Conservation (phyloP, 2,329 filamentous ascomycete species). For the Claviceps pazoutovae region DNA sequence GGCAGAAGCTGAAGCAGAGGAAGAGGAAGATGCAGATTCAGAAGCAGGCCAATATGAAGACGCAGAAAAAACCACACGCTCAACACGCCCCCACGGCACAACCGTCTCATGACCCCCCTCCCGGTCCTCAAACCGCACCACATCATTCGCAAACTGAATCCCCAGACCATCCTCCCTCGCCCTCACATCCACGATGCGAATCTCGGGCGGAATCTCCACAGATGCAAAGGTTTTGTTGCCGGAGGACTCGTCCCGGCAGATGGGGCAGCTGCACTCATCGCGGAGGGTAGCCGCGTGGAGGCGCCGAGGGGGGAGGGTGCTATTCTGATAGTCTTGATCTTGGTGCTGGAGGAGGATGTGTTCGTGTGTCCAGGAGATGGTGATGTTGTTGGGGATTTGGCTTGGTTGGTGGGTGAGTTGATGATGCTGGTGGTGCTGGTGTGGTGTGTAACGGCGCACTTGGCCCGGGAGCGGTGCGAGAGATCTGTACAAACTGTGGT, state of each 20-base stretch:
- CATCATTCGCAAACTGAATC: slow-evolving; percentile 45
- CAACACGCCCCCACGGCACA: slow-evolving; percentile 23
- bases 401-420: slow-evolving; percentile 4
- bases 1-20: no score
- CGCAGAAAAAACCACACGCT: slow-evolving; percentile 9
- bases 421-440: not conserved
- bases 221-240: slow-evolving; percentile 42
- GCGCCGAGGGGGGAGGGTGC: not conserved
- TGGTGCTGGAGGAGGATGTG: slow-evolving; percentile 12
- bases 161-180: slow-evolving; percentile 28
- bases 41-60: not conserved
- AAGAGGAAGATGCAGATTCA: not conserved
- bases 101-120: slow-evolving; percentile 16
- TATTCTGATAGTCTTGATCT: not conserved
- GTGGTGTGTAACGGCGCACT: not conserved
- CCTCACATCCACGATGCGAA: slow-evolving; percentile 18
- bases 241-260: slow-evolving; percentile 42
- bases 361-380: slow-evolving; percentile 14
- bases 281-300: slow-evolving; percentile 26
- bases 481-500: not conserved
- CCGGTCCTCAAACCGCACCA: slow-evolving; percentile 16
- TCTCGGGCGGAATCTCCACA: slow-evolving; percentile 22
- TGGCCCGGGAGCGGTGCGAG: not conserved
- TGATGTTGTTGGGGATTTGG: slow-evolving; percentile 7
- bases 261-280: slow-evolving; percentile 38